These are phyloP conservation scores for Globisporangium mamillatum DNA, from an alignment of 352 stramenopile genomes.

Conservation along the genomic window DNA sequence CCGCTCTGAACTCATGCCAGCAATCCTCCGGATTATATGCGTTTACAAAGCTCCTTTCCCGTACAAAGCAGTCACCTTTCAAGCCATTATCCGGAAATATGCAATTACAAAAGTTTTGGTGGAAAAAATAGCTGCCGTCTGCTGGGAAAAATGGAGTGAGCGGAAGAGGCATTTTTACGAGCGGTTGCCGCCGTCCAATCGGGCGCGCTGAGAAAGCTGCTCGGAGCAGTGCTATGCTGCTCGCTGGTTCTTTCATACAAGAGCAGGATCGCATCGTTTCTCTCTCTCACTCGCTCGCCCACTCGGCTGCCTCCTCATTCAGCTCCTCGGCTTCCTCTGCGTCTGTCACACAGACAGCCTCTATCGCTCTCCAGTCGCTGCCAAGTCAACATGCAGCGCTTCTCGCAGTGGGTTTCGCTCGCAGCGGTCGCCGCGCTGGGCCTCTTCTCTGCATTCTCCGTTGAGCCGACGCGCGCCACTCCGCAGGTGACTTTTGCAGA, in stretches of 20 bases:
- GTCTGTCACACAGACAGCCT: neutral
- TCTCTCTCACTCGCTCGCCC: neutral
- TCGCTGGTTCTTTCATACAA: neutral
- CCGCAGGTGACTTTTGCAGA: neutral
- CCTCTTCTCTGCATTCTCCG: neutral
- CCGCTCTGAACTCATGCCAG: neutral
- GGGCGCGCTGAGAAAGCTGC: neutral
- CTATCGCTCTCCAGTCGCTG: neutral
- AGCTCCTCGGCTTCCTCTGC: too few relatives aligned
- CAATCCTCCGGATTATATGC: neutral
- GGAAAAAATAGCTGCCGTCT: neutral
- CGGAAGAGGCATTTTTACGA: neutral
- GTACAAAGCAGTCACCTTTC: neutral
- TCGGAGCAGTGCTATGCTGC: too few relatives aligned
- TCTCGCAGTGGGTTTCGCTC: neutral
- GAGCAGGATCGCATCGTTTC: neutral
- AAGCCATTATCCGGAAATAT: neutral
- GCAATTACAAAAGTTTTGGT: neutral
- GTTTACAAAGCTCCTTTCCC: neutral
- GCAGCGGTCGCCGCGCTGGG: neutral
- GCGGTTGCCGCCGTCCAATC: neutral
- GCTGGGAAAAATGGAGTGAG: neutral
- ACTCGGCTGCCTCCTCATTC: neutral
- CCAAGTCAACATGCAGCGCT: neutral
- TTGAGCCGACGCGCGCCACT: neutral